These are phyloP conservation scores for Globisporangium splendens DNA, from an alignment of 352 stramenopile species.

Conservation along the genomic window DNA sequence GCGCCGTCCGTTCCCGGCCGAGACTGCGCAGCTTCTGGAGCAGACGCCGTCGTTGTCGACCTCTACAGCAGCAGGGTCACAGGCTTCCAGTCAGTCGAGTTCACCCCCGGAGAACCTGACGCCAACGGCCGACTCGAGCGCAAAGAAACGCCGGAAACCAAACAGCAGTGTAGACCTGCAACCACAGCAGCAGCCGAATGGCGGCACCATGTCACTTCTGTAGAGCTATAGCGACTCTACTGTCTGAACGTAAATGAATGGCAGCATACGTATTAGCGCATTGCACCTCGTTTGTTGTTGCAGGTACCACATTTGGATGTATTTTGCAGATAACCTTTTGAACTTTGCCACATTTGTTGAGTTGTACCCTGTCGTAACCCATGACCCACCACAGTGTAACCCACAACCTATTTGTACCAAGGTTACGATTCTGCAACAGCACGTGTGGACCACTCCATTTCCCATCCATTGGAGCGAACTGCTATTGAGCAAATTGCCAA, in stretches of 20 bases:
- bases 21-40: constrained; percentile 15
- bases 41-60: constrained; percentile 28
- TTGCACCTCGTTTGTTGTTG: neutral
- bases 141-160: constrained; percentile 38
- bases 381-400: neutral
- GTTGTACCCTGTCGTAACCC: too few species aligned
- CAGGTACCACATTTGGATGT: too few species aligned
- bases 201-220: neutral
- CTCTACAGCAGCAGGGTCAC: constrained; percentile 22
- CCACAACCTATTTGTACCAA: neutral
- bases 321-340: too few species aligned
- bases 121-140: constrained; percentile 2
- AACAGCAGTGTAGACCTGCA: neutral
- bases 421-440: neutral
- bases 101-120: neutral
- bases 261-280: neutral
- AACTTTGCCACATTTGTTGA: too few species aligned
- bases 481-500: constrained; percentile 4
- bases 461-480: neutral
- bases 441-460: constrained; percentile 7
- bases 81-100: neutral
- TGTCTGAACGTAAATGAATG: neutral
- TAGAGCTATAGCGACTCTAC: neutral
- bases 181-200: constrained; percentile 8
- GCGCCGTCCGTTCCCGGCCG: constrained; percentile 28